Conservation (phyloP, 306 rosid genomes). For the Cucumis cinereus region DNA sequence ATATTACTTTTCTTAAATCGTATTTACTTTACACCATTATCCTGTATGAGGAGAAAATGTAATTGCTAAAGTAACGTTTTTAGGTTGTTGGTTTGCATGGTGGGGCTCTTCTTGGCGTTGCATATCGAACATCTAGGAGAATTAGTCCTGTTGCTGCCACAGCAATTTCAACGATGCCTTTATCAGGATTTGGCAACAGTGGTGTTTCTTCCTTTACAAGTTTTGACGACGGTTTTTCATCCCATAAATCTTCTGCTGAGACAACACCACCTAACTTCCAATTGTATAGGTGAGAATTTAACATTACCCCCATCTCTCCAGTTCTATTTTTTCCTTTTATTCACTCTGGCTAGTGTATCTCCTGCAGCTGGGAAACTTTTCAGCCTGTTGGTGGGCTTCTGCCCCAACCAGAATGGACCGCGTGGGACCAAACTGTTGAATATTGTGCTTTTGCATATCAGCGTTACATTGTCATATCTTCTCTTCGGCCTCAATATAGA, state of each 20-base stretch:
- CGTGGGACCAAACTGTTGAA: constrained; percentile 97
- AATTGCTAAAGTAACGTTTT: constrained; percentile 15
- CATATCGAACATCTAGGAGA: constrained; percentile 92
- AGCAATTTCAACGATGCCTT: constrained; percentile 98
- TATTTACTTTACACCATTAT: not conserved
- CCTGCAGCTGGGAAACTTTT: constrained; percentile 89
- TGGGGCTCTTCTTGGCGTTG: constrained; percentile 94
- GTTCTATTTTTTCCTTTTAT: not conserved
- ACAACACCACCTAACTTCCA: constrained; percentile 86
- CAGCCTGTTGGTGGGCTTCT: constrained; percentile 93
- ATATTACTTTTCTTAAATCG: not conserved
- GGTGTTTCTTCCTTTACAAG: constrained; percentile 89
- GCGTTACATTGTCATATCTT: constrained; percentile 81
- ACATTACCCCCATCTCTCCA: not conserved
- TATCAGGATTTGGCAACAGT: constrained; percentile 80
- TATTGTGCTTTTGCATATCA: constrained; percentile 96
- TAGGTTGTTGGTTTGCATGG: constrained; percentile 98
- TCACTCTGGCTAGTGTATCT: not conserved
- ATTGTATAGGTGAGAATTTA: constrained; percentile 59
- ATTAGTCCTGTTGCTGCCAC: constrained; percentile 86
- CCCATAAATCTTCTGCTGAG: constrained; percentile 58
- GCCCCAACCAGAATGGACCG: constrained; percentile 99
- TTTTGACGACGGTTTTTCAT: constrained; percentile 73
- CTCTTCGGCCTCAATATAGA: constrained; percentile 93
- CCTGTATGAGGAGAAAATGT: constrained; percentile 1